phyloP scores from a whole-genome alignment of 179 eudicot genomes.

The Sideroxylon spinosum region DNA sequence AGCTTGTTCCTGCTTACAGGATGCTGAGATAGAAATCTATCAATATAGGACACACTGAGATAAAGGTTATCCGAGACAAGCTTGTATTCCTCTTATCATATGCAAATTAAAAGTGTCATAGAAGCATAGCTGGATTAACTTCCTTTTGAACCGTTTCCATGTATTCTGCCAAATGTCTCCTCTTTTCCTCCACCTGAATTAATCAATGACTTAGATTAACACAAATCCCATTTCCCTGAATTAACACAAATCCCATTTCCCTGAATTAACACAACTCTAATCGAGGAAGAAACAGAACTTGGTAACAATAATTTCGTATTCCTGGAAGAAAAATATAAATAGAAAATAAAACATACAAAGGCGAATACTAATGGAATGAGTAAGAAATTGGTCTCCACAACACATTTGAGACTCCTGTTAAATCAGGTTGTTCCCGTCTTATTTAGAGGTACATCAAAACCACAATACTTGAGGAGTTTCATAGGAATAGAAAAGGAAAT shows the following conservation, averaged over 20 bases:
- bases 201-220: background rate
- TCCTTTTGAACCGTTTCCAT: constrained; percentile 43
- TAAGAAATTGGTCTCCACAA: no score
- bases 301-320: background rate
- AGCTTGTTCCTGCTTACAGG: constrained; percentile 32
- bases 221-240: background rate
- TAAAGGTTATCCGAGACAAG: constrained; percentile 42
- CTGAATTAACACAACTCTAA: background rate
- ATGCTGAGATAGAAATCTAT: constrained; percentile 37
- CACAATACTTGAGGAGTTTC: no score
- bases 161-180: constrained; percentile 38
- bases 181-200: no score
- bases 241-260: background rate
- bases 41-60: constrained; percentile 43
- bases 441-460: no score
- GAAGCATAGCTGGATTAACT: constrained; percentile 23
- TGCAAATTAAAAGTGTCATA: no score
- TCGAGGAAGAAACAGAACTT: background rate
- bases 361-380: background rate
- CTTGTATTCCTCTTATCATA: no score
- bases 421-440: no score
- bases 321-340: background rate
- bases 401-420: no score
- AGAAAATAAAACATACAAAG: background rate
- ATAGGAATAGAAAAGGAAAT: no score